A percentile compares a stretch with the other conserved stretches of the same genome.
Evolutionary conservation across 139 green algal genomes (phyloP).

Genomic region (Chlamydomonas applanata): DNA sequence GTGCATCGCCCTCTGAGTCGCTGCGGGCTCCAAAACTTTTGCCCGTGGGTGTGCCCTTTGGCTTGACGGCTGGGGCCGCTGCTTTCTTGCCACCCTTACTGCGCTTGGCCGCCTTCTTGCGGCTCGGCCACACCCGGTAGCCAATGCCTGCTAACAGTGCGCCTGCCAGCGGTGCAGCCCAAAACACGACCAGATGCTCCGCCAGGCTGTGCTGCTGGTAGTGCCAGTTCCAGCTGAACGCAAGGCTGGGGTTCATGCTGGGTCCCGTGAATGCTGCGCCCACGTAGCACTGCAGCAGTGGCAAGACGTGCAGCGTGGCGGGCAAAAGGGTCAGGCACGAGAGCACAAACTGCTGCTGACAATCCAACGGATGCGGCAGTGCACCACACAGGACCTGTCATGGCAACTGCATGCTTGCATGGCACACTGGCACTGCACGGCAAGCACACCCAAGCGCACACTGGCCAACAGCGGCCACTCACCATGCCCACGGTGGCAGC

Average conservation of each 20-base stretch:
- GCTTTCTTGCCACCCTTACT: background rate
- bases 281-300: conserved; percentile 27
- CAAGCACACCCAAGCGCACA: no score
- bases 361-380: no score
- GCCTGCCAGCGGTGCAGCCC: conserved; percentile 40
- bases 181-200: conserved; percentile 46
- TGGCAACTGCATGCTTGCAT: background rate
- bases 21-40: background rate
- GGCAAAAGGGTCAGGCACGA: no score
- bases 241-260: conserved; percentile 47
- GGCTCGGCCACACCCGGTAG: background rate
- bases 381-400: no score
- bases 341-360: no score
- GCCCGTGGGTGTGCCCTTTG: background rate
- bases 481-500: conserved; percentile 34
- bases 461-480: no score
- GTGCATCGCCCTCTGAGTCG: background rate
- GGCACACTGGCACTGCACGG: no score
- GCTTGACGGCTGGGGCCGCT: no score
- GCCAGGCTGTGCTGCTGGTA: conserved; percentile 24
- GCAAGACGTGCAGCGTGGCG: background rate
- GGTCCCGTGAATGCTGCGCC: conserved; percentile 43
- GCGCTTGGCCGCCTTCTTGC: background rate
- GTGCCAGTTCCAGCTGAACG: conserved; percentile 40
- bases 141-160: conserved; percentile 27